Evolutionary conservation across 2,329 filamentous ascomycete genomes (phyloP), one percentile per base, ranked within the genome.

Genomic region (Fusarium virguliforme): DNA sequence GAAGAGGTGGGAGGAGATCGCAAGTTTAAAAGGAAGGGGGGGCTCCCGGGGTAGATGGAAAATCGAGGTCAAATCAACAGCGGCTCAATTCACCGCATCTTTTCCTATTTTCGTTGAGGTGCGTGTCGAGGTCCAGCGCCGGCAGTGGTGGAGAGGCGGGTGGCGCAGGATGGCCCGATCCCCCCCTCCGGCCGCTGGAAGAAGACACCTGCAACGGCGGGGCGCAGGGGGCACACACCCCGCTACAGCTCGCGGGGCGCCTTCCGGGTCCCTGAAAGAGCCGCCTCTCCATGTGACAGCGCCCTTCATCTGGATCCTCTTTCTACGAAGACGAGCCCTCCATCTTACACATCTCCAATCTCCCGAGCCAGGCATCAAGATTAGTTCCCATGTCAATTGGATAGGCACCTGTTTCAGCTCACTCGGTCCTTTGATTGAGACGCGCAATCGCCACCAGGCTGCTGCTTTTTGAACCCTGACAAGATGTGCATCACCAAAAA

Each of bases 61-160:
- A 41, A 56, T 51, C 22, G 43, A 35, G 48, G 38, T 34, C 65
- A 41, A 74, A 65, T 67, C 61, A 61, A 53, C 57, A 46, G 50
- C 59, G 32, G 15, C 35, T 58, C 51, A 73, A 70, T 75, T 75
- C 73, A 75, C 73, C 73, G 73, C 69, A 75, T 75, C 71, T 71
- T 67, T 18, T 55, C 43, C 43, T 50, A 43, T 57, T 53, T 24
- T 56, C 30, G 58, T 43, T 46, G 40, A 41, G 30, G 26, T 65
- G 53, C 53, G 58, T 63, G 69, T 48, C 57, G 38, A 53, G 40
- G 62, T 64, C 54, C 67, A 58, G 64, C 43, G 40, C 51, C 26
- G 28, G 61, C 57, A 74, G 59, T 62, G 70, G 67, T 68, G 58
- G 50, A 51, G 55, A 34, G 28, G 26, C 43, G 43, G 43, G 46